A percentile compares a stretch with the other conserved stretches of the same genome.
Evolutionary conservation across 306 rosid genomes (phyloP).

Genomic region (Cucumis cinereus): DNA sequence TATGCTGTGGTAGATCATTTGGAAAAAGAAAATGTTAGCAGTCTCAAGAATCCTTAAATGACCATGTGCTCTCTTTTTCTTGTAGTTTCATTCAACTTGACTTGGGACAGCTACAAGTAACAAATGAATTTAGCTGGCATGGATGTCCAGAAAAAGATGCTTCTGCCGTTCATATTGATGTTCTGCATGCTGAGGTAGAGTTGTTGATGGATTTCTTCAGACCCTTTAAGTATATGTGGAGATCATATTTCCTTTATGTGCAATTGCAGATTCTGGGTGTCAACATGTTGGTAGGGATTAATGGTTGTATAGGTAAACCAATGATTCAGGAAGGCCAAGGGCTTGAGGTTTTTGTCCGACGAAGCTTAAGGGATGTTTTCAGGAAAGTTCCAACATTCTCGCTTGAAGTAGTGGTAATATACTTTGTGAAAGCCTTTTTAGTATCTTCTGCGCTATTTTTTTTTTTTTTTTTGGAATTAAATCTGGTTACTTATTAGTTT

Average conservation of each 20-base stretch:
- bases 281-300: slow-evolving; percentile 84
- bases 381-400: slow-evolving; percentile 86
- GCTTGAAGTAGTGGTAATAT: slow-evolving; percentile 77
- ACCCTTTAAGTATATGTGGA: background rate
- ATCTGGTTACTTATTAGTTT: background rate
- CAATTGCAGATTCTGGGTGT: slow-evolving; percentile 69
- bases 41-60: background rate
- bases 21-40: background rate
- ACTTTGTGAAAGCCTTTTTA: background rate
- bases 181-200: slow-evolving; percentile 82
- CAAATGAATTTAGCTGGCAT: slow-evolving; percentile 86
- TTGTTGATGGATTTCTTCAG: background rate
- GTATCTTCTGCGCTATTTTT: background rate
- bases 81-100: slow-evolving; percentile 98
- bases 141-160: slow-evolving; percentile 76
- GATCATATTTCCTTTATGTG: background rate
- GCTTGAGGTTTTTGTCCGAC: slow-evolving; percentile 63
- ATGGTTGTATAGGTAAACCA: slow-evolving; percentile 74
- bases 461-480: background rate
- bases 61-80: background rate
- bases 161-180: slow-evolving; percentile 82
- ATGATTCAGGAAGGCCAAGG: slow-evolving; percentile 90
- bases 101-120: slow-evolving; percentile 66
- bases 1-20: background rate
- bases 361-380: slow-evolving; percentile 97